phyloP scores from a whole-genome alignment of 2,329 filamentous ascomycete species.

The Zarea fungicola region DNA sequence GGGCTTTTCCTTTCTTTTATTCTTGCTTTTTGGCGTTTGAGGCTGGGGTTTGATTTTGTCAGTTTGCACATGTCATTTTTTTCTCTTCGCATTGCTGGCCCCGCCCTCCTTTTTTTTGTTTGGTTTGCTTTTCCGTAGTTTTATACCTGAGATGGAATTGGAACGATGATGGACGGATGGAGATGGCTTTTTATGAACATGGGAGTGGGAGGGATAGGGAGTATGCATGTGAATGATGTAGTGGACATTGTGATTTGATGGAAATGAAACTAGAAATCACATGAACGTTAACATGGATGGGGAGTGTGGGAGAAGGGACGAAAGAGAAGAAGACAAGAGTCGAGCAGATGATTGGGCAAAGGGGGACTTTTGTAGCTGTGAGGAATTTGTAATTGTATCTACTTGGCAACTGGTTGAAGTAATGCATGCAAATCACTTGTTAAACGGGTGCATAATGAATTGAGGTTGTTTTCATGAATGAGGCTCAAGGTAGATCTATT shows the following conservation, averaged over 20 bases:
- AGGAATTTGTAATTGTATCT: conserved; percentile 3
- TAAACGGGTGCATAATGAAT: background rate
- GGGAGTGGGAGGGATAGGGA: background rate
- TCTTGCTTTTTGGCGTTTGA: conserved; percentile 1
- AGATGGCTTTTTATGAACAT: background rate
- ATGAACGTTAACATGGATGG: background rate
- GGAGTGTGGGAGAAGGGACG: background rate
- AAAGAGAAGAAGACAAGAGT: background rate
- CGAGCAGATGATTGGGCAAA: background rate
- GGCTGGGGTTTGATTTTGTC: background rate
- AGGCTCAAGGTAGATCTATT: too few species aligned
- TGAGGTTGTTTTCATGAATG: too few species aligned
- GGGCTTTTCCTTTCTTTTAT: background rate
- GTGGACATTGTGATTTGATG: background rate
- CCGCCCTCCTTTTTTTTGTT: conserved; percentile 7
- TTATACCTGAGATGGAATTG: conserved; percentile 7
- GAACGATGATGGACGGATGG: background rate
- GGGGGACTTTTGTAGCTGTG: background rate
- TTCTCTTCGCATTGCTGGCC: background rate
- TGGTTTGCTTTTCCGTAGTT: conserved; percentile 2
- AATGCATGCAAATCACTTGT: conserved; percentile 11
- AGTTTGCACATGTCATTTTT: background rate
- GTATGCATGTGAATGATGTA: conserved; percentile 4
- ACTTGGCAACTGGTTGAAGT: background rate
- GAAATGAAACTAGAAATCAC: background rate